Percentiles rank a stretch among this genome's conserved stretches.
Conservation (phyloP, 805 yeast species). For the Candida pini region DNA sequence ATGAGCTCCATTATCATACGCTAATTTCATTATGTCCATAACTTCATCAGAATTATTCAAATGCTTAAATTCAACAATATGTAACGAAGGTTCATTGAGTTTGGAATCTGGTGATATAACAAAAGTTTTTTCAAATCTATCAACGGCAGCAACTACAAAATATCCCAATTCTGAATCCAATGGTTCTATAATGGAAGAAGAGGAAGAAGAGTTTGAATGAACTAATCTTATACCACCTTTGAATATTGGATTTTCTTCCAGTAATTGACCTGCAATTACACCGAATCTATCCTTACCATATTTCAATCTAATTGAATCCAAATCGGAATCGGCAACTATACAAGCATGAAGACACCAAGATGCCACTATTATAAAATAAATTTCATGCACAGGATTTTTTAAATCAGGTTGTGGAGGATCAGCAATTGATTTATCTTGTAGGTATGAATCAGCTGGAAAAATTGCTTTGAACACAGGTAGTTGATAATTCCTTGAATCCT, state of each 20-base stretch:
- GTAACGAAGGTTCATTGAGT: slow-evolving; percentile 37
- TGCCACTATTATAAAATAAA: slow-evolving; percentile 52
- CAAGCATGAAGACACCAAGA: slow-evolving; percentile 89
- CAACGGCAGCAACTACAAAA: slow-evolving; percentile 50
- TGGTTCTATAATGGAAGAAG: slow-evolving; percentile 5
- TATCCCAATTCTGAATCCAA: slow-evolving; percentile 47
- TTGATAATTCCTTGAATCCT: slow-evolving; percentile 18
- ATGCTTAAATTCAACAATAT: slow-evolving; percentile 40
- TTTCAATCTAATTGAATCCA: slow-evolving; percentile 51
- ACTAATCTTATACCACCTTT: slow-evolving; percentile 29
- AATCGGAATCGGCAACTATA: slow-evolving; percentile 73
- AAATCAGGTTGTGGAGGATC: slow-evolving; percentile 11
- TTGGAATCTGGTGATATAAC: slow-evolving; percentile 56
- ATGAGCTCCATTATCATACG: slow-evolving; percentile 54
- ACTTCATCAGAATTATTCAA: slow-evolving; percentile 28
- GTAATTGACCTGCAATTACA: slow-evolving; percentile 56
- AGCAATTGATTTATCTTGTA: slow-evolving; percentile 13
- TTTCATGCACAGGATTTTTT: no score
- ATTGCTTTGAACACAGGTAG: slow-evolving; percentile 43
- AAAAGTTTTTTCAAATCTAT: slow-evolving; percentile 55
- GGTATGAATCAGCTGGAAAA: slow-evolving; percentile 1
- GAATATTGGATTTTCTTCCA: slow-evolving; percentile 47
- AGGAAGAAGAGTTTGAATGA: slow-evolving; percentile 5
- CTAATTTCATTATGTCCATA: slow-evolving; percentile 51
- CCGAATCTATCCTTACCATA: slow-evolving; percentile 64